Evolutionary conservation across 2,329 filamentous ascomycete genomes (phyloP).

Genomic region (Beauveria varroae): DNA sequence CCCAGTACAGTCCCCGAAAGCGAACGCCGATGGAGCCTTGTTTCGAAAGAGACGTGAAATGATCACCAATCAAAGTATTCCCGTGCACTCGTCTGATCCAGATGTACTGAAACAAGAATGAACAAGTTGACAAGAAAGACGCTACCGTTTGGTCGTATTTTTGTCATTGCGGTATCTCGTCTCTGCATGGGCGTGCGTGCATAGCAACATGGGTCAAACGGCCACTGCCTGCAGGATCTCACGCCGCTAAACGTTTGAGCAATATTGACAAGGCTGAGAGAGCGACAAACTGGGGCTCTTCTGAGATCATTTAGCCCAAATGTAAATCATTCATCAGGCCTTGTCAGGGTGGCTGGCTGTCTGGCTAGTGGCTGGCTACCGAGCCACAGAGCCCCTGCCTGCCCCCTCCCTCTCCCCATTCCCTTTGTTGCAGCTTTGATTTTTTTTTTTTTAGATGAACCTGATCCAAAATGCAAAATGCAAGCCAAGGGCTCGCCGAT

Average conservation of each 20-base stretch:
- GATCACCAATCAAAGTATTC: not conserved
- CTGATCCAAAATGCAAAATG: not conserved
- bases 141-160: not conserved
- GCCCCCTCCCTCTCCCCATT: not conserved
- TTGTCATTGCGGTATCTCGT: not conserved
- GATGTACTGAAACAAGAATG: too few relatives aligned
- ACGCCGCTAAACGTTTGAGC: not conserved
- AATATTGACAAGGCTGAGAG: slow-evolving; percentile 10
- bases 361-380: not conserved
- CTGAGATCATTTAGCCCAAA: not conserved
- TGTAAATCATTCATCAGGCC: not conserved
- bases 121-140: not conserved
- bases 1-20: not conserved
- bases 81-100: not conserved
- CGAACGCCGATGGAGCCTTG: too few relatives aligned
- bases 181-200: not conserved
- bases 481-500: not conserved
- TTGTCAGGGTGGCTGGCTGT: not conserved
- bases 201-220: not conserved
- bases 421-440: not conserved
- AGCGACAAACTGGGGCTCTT: not conserved
- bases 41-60: not conserved
- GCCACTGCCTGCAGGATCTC: slow-evolving; percentile 3
- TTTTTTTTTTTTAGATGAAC: not conserved
- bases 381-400: not conserved